phyloP scores from a whole-genome alignment of 345 rosid species.

The Corymbia maculata region DNA sequence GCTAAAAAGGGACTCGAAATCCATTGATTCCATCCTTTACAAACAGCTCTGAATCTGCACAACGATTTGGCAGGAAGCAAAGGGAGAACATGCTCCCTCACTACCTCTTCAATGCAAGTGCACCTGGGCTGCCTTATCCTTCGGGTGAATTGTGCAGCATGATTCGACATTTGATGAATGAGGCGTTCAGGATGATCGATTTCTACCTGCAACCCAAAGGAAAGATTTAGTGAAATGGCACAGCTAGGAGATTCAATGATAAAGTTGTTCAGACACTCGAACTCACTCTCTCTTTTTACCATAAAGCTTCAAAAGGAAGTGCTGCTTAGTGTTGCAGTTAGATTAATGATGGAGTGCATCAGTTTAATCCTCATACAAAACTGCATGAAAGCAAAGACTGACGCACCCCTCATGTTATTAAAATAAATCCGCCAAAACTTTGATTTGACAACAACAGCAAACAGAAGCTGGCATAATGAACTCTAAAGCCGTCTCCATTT shows the following conservation, averaged over 20 bases:
- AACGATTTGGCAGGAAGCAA: slow-evolving; percentile 37
- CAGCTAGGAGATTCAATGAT: not conserved
- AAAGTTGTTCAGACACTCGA: not conserved
- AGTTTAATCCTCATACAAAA: not conserved
- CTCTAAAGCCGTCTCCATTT: not conserved
- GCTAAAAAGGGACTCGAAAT: slow-evolving; percentile 24
- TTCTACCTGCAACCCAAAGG: not conserved
- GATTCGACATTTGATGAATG: not conserved
- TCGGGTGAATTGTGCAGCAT: not conserved
- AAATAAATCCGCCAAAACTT: not conserved
- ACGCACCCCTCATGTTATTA: not conserved
- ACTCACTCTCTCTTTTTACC: not conserved
- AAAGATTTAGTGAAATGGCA: not conserved
- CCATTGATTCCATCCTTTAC: slow-evolving; percentile 24
- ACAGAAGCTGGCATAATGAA: not conserved
- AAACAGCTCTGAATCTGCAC: slow-evolving; percentile 25
- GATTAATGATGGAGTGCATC: not conserved
- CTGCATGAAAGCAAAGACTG: not conserved
- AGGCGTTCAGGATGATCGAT: not conserved
- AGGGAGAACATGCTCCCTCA: slow-evolving; percentile 14
- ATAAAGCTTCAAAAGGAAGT: not conserved
- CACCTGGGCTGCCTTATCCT: not conserved
- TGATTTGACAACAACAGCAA: not conserved
- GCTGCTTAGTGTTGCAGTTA: not conserved
- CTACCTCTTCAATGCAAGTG: slow-evolving; percentile 1